Percentiles rank a stretch among this genome's conserved stretches.
These are phyloP conservation scores for Tausonia pullulans DNA, from an alignment of 1,284 basidiomycete species.

Conservation along the genomic window DNA sequence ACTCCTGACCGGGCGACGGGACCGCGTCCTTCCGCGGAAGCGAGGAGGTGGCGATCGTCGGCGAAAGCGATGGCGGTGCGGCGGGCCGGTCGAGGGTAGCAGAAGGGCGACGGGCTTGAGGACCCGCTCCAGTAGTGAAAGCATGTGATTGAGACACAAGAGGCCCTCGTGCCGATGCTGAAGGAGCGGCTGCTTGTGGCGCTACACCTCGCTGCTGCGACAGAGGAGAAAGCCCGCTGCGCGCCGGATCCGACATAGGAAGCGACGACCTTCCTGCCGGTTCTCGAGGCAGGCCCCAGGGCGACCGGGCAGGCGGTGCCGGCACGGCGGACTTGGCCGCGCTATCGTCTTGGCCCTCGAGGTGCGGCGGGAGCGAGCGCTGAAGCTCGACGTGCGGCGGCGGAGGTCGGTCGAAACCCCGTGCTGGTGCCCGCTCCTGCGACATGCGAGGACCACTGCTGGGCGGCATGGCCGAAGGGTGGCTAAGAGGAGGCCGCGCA, in stretches of 20 bases:
- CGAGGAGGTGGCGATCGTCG: not conserved
- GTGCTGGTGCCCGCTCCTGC: too few species aligned
- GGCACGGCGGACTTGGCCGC: too few species aligned
- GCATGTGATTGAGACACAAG: not conserved
- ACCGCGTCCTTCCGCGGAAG: too few species aligned
- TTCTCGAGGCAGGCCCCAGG: too few species aligned
- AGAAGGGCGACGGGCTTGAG: not conserved
- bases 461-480: not conserved
- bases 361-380: conserved; percentile 19
- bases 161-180: not conserved
- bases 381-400: conserved; percentile 13
- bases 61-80: not conserved
- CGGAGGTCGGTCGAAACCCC: conserved; percentile 3
- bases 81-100: not conserved
- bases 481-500: not conserved
- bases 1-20: too few species aligned
- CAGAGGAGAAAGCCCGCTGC: too few species aligned
- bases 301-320: too few species aligned
- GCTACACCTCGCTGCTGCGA: too few species aligned
- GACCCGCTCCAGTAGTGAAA: not conserved
- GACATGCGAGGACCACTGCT: not conserved
- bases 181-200: not conserved
- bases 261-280: too few species aligned
- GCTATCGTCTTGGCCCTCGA: not conserved
- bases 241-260: too few species aligned